Evolutionary conservation across 306 rosid genomes (phyloP).

Genomic region (Trifolium fragiferum): DNA sequence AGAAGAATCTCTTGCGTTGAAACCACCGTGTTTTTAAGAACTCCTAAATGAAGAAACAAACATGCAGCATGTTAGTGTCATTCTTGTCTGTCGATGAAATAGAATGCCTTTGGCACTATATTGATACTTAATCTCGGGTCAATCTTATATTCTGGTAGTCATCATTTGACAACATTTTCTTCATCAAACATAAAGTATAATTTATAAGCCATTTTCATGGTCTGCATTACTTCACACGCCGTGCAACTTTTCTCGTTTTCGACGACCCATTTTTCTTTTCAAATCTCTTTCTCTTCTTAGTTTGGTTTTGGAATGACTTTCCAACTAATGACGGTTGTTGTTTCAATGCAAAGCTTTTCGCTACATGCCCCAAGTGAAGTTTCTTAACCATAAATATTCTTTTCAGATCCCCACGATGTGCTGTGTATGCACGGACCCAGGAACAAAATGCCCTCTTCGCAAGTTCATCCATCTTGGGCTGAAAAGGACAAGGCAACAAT

Average conservation of each 20-base stretch:
- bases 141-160: slow-evolving; percentile 13
- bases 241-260: slow-evolving; percentile 55
- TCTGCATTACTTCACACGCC: slow-evolving; percentile 41
- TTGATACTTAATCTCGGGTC: neutral
- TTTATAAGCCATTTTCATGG: slow-evolving; percentile 18
- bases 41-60: slow-evolving; percentile 1
- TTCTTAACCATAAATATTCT: slow-evolving; percentile 86
- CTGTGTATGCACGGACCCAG: slow-evolving; percentile 93
- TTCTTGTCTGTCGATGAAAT: neutral
- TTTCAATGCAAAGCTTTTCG: slow-evolving; percentile 86
- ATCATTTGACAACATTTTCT: slow-evolving; percentile 21
- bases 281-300: slow-evolving; percentile 64
- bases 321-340: slow-evolving; percentile 88
- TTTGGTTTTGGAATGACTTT: slow-evolving; percentile 66
- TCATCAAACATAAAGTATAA: neutral
- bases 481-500: slow-evolving; percentile 39
- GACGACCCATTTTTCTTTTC: slow-evolving; percentile 59
- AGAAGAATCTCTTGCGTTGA: neutral
- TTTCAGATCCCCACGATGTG: slow-evolving; percentile 88
- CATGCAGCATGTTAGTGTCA: neutral
- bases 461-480: slow-evolving; percentile 66
- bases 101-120: neutral
- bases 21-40: neutral
- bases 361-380: slow-evolving; percentile 94
- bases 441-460: slow-evolving; percentile 82